These are phyloP conservation scores for Metschnikowia sp. DNA, from an alignment of 805 yeast species.

Conservation along the genomic window DNA sequence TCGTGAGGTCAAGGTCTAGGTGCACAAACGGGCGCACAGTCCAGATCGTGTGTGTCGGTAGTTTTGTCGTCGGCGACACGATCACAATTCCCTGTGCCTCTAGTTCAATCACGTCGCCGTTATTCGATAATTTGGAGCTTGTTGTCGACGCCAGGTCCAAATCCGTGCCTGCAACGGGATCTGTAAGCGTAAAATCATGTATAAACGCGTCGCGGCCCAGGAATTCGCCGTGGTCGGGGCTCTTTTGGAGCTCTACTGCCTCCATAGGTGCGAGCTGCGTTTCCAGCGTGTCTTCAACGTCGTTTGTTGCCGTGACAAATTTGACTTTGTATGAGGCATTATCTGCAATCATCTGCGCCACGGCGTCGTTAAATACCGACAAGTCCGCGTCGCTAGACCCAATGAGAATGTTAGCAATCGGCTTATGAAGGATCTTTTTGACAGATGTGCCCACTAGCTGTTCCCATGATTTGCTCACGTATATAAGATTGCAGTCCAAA, in stretches of 20 bases:
- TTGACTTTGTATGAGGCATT: conserved; percentile 76
- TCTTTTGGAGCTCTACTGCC: not conserved
- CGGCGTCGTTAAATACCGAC: conserved; percentile 65
- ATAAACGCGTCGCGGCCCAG: not conserved
- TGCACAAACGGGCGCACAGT: conserved; percentile 74
- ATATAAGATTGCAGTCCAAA: conserved; percentile 72
- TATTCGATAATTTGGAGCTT: conserved; percentile 42
- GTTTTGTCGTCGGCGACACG: conserved; percentile 51
- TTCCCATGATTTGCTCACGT: conserved; percentile 77
- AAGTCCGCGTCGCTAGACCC: conserved; percentile 63
- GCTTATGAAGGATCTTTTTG: conserved; percentile 50
- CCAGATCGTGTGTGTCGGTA: conserved; percentile 90
- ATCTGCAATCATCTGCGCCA: conserved; percentile 64
- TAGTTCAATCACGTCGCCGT: conserved; percentile 63
- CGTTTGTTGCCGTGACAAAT: conserved; percentile 54
- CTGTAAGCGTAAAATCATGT: not conserved
- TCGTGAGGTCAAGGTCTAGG: conserved; percentile 58
- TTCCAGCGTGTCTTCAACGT: not conserved
- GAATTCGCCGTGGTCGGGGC: not conserved
- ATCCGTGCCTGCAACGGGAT: no score
- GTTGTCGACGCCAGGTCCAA: not conserved
- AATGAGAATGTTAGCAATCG: conserved; percentile 59
- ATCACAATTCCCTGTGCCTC: conserved; percentile 94
- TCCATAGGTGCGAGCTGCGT: not conserved
- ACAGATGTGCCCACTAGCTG: conserved; percentile 66